phyloP scores from a whole-genome alignment of 2,329 filamentous ascomycete genomes.

The Ciborinia camelliae region DNA sequence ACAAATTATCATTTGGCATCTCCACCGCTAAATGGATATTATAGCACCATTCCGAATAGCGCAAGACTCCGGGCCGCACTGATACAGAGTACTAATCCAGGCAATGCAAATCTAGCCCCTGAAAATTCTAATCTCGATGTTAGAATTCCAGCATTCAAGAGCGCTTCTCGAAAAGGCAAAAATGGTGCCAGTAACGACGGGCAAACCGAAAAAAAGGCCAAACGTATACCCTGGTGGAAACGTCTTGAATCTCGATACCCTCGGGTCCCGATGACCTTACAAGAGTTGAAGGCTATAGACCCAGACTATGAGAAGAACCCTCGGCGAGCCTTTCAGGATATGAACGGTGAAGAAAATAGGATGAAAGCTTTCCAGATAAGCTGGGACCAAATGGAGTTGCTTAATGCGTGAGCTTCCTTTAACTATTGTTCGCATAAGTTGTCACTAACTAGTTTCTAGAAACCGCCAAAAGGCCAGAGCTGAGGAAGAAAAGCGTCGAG shows the following conservation, averaged over 20 bases:
- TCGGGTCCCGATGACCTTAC: neutral
- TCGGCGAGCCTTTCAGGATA: neutral
- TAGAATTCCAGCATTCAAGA: neutral
- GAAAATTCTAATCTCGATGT: rapidly evolving
- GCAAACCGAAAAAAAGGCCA: neutral
- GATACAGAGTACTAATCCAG: neutral
- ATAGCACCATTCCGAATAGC: neutral
- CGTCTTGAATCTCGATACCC: neutral
- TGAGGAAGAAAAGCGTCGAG: neutral
- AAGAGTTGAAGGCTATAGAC: neutral
- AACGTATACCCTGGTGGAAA: neutral
- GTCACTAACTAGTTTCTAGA: neutral
- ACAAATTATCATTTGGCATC: too few relatives aligned
- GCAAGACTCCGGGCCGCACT: neutral
- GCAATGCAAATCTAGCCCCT: rapidly evolving
- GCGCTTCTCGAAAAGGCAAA: neutral
- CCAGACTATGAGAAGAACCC: neutral
- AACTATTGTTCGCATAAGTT: too few relatives aligned
- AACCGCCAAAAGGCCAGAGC: neutral
- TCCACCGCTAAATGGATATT: neutral
- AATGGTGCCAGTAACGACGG: neutral
- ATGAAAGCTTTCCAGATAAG: neutral
- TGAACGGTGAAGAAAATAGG: neutral
- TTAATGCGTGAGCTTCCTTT: neutral
- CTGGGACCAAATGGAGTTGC: neutral